Evolutionary conservation across 371 early-diverging fungal genomes (phyloP), one percentile per base, ranked within the genome.

Genomic region (Apophysomyces ossiformis): DNA sequence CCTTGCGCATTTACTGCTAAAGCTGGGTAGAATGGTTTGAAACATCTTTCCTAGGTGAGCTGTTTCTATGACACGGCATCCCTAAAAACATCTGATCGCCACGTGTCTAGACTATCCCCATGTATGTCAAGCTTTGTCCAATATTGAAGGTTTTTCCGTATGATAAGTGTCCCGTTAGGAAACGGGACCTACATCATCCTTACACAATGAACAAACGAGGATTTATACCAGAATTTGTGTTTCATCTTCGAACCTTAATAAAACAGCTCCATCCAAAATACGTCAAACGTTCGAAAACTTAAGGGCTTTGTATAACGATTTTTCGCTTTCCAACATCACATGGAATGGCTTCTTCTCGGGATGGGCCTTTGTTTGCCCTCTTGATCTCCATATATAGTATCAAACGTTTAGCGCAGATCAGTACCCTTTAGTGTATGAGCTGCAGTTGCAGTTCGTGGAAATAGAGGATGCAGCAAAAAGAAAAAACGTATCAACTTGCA

Each of bases 151-250:
- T 50, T 50, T 50, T 50, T 50, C 54, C 54, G 54, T 21, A 21
- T 9, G 54, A 50, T 50, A 50, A 21, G 18, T 50, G 54, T 50
- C 54, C 54, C 18, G 54, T 50, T 18, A 9, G 9, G 54, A n/a
- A 50, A 50, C 54, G 54, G 47, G 54, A 50, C 54, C 54, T 50
- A 50, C 54, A 50, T 21, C 54, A 50, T 50, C 21, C n/a, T 50
- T 50, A 50, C 54, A 50, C 54, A 50, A 21, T 26, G n/a, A 50
- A 11, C n/a, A 50, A 26, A 50, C 21, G 54, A 50, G 54, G 54
- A 50, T n/a, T 21, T 50, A 50, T 50, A 50, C 16, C 16, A 5
- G 8, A 21, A 21, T 50, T 21, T 50, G 54, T 50, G 54, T 50
- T 50, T 50, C 54, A 50, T 50, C 54, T 21, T 50, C 21, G 9